These are phyloP conservation scores for Mediolabrus comicus DNA, from an alignment of 108 stramenopile genomes.

Conservation along the genomic window DNA sequence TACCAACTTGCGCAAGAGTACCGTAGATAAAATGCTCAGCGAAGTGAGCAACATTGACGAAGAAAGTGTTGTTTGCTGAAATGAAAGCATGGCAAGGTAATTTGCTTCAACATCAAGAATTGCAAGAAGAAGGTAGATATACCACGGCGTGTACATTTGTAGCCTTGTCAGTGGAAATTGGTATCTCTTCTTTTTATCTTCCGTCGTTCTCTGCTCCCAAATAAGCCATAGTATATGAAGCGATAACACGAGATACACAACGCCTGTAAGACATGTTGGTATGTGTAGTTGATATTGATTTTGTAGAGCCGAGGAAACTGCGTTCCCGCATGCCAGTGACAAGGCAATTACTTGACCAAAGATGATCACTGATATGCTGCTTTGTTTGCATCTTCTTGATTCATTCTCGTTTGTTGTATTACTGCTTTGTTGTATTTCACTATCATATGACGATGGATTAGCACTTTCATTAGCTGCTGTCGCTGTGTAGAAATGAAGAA, in stretches of 20 bases:
- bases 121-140: constrained; percentile 66
- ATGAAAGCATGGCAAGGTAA: constrained; percentile 80
- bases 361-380: constrained; percentile 10
- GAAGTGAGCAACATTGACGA: constrained; percentile 51
- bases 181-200: constrained; percentile 7
- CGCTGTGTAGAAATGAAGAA: not conserved
- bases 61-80: constrained; percentile 74
- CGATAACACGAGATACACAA: constrained; percentile 56
- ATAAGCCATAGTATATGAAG: constrained; percentile 35
- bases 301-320: constrained; percentile 58
- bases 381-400: not conserved
- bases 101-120: constrained; percentile 94
- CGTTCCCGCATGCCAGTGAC: constrained; percentile 52
- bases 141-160: constrained; percentile 46
- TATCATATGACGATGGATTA: not conserved
- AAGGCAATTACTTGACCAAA: constrained; percentile 64
- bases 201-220: constrained; percentile 10
- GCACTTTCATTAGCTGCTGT: not conserved
- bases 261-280: constrained; percentile 49
- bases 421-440: not conserved
- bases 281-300: constrained; percentile 47
- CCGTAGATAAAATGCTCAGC: constrained; percentile 28
- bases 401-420: not conserved
- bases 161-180: constrained; percentile 32
- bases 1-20: constrained; percentile 23